Conservation (phyloP, 2,329 filamentous ascomycete species). For the Chrysosporium keratinophilum region DNA sequence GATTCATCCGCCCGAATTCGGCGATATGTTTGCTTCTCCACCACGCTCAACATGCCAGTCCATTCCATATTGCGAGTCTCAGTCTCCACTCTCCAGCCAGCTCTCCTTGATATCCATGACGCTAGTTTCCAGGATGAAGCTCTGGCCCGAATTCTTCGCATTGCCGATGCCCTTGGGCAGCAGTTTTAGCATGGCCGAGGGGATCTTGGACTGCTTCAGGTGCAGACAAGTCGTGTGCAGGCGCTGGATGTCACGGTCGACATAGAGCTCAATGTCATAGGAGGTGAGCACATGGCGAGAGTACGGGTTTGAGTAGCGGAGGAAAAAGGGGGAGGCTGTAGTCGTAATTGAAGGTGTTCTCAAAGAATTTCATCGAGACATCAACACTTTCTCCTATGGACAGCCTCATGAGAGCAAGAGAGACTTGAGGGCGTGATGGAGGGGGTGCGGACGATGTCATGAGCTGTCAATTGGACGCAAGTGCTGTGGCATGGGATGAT, state of each 20-base stretch:
- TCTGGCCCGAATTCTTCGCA: slow-evolving; percentile 48
- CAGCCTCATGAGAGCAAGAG: no score
- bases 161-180: slow-evolving; percentile 51
- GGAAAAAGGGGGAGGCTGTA: slow-evolving; percentile 59
- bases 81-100: slow-evolving; percentile 56
- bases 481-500: no score
- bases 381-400: slow-evolving; percentile 8
- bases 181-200: slow-evolving; percentile 50
- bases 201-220: slow-evolving; percentile 53
- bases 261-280: slow-evolving; percentile 54
- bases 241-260: slow-evolving; percentile 49
- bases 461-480: no score
- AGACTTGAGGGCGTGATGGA: no score
- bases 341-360: slow-evolving; percentile 50
- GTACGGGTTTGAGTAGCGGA: slow-evolving; percentile 59
- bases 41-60: slow-evolving; percentile 54
- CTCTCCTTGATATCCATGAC: slow-evolving; percentile 52
- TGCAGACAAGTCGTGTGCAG: slow-evolving; percentile 53
- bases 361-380: slow-evolving; percentile 42
- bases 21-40: slow-evolving; percentile 51
- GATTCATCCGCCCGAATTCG: slow-evolving; percentile 25
- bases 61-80: slow-evolving; percentile 56
- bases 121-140: slow-evolving; percentile 54
- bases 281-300: slow-evolving; percentile 55
- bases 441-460: no score